These are phyloP conservation scores for Corinectria fuckeliana DNA, from an alignment of 2,329 filamentous ascomycete genomes.

Conservation along the genomic window DNA sequence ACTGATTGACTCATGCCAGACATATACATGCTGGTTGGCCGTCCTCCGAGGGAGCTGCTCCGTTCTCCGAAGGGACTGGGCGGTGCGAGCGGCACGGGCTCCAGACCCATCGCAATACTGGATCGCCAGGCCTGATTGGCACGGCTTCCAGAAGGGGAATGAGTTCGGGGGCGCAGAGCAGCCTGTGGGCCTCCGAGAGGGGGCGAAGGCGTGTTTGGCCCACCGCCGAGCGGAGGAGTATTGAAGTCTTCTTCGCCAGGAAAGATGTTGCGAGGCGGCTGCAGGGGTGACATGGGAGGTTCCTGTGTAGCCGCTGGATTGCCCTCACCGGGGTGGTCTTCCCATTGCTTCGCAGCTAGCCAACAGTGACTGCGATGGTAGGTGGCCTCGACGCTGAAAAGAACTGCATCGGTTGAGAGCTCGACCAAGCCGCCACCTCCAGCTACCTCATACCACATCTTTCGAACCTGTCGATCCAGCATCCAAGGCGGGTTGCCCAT, in stretches of 20 bases:
- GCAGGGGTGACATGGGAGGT: slow-evolving; percentile 46
- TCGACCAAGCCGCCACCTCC: slow-evolving; percentile 66
- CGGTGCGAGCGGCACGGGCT: slow-evolving; percentile 50
- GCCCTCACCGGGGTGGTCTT: slow-evolving; percentile 42
- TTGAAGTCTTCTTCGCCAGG: slow-evolving; percentile 39
- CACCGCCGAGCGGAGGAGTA: slow-evolving; percentile 33
- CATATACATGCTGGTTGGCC: slow-evolving; percentile 40
- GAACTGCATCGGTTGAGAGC: slow-evolving; percentile 64
- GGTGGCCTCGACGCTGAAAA: slow-evolving; percentile 67
- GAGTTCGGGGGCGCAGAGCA: slow-evolving; percentile 47
- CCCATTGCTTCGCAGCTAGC: slow-evolving; percentile 60
- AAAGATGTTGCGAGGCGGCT: slow-evolving; percentile 48
- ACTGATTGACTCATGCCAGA: slow-evolving; percentile 44
- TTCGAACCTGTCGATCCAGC: slow-evolving; percentile 67
- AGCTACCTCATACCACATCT: slow-evolving; percentile 77
- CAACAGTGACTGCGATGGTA: slow-evolving; percentile 66
- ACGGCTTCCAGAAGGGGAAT: slow-evolving; percentile 46
- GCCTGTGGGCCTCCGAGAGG: slow-evolving; percentile 41
- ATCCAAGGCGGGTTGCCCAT: slow-evolving; percentile 78
- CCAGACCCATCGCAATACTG: slow-evolving; percentile 52
- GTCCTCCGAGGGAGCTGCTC: slow-evolving; percentile 46
- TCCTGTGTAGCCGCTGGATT: slow-evolving; percentile 37
- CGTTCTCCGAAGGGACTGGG: slow-evolving; percentile 43
- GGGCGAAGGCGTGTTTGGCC: slow-evolving; percentile 35
- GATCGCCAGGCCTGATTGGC: slow-evolving; percentile 47